Evolutionary conservation across 2,329 filamentous ascomycete genomes (phyloP), one percentile per base, ranked within the genome.

Genomic region (Monilinia laxa): DNA sequence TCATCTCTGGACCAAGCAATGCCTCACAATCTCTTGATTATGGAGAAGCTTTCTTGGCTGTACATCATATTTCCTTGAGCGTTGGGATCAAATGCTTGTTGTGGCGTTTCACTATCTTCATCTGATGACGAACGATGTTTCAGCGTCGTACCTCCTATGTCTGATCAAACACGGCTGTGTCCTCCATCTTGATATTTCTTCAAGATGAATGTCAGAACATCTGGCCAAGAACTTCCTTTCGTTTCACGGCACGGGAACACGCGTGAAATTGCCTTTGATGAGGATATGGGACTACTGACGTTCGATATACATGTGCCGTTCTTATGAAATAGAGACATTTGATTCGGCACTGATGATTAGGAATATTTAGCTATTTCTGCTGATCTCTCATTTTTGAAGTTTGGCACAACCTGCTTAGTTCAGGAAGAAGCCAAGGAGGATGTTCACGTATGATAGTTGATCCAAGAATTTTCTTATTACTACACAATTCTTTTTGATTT

Each of bases 371-470:
- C 16, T 42, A 28, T 62, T 54, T 42, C 53, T 62, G 59, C 49
- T 42, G 59, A 53, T 40, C 47, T 62, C 35, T 20, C 25, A 4
- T 62, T 25, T n/a, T 9, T 9, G 45, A 25, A 49, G 16, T 25
- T 54, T 4, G 47, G 4, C n/a, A 53, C 31, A 18, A 31, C 31
- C 38, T 62, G 10, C 9, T 5, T 35, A 20, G 5, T 53, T 20
- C 11, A 20, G 18, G n/a, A 14, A 53, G 23, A 20, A n/a, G 20
- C 10, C 11, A 42, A 23, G 59, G 1, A n/a, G 18, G 14, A 31
- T 58, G 23, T 28, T 28, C 23, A 20, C 28, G 31, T 62, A 53
- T 62, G n/a, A 42, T 62, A 62, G 31, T 53, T 62, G 59, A 38
- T 62, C 23, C 18, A 62, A 20, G 35, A 23, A 58, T 38, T 42